phyloP scores from a whole-genome alignment of 2,329 filamentous ascomycete genomes.

The Colletotrichum gloeosporioides region DNA sequence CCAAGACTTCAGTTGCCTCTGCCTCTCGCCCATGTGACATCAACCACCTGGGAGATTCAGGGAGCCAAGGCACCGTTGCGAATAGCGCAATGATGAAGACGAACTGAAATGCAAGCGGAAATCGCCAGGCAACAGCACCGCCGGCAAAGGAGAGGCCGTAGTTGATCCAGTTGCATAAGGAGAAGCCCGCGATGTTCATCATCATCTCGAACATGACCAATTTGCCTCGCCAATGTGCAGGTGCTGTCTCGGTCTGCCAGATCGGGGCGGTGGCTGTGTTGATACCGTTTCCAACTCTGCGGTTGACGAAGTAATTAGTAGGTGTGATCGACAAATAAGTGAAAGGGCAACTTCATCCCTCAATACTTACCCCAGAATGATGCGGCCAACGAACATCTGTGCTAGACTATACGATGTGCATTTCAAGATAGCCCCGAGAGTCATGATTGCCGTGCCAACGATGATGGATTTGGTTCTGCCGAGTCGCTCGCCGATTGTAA shows the following conservation, averaged over 20 bases:
- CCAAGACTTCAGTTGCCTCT: constrained; percentile 26
- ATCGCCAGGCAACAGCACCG: constrained; percentile 43
- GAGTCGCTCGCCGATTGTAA: background rate
- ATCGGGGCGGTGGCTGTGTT: constrained; percentile 42
- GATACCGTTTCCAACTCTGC: constrained; percentile 50
- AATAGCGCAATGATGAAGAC: constrained; percentile 29
- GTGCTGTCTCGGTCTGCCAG: constrained; percentile 41
- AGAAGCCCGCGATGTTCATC: constrained; percentile 36
- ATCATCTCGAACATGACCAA: constrained; percentile 37
- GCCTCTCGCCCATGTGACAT: constrained; percentile 29
- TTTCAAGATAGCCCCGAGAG: background rate
- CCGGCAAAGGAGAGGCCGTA: constrained; percentile 43
- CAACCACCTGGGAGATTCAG: constrained; percentile 39
- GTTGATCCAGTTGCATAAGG: constrained; percentile 43
- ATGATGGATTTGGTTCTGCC: background rate
- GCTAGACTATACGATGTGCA: background rate
- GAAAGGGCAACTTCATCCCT: background rate
- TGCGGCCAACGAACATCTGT: background rate
- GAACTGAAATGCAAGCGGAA: constrained; percentile 48
- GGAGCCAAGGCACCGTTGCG: constrained; percentile 33
- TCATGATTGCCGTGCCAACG: background rate
- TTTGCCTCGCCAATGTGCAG: constrained; percentile 34
- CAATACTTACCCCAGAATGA: background rate
- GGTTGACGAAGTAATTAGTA: background rate
- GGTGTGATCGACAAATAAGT: background rate